These are phyloP conservation scores for Parasarocladium wereldwijsianum DNA, from an alignment of 2,329 filamentous ascomycete species.

Conservation along the genomic window DNA sequence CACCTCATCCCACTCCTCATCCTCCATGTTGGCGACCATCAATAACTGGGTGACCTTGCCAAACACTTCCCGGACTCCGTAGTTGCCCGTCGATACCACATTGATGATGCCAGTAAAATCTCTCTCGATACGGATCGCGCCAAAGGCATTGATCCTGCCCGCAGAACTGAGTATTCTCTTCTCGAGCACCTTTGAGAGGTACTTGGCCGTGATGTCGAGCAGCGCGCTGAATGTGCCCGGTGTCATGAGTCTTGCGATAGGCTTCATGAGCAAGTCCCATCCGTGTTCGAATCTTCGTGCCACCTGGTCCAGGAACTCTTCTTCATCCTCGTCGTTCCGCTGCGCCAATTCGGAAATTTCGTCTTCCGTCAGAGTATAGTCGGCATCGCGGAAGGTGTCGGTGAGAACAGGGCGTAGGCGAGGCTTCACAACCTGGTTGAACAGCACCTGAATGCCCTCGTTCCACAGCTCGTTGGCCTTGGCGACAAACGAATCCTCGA, in stretches of 20 bases:
- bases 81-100: conserved; percentile 54
- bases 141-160: conserved; percentile 65
- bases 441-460: conserved; percentile 75
- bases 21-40: conserved; percentile 85
- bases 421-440: conserved; percentile 73
- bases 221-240: conserved; percentile 61
- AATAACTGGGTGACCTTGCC: conserved; percentile 63
- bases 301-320: conserved; percentile 50
- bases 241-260: conserved; percentile 74
- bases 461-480: conserved; percentile 73
- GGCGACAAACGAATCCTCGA: conserved; percentile 57
- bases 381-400: conserved; percentile 82
- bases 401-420: conserved; percentile 72
- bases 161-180: conserved; percentile 74
- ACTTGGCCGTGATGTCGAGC: conserved; percentile 55
- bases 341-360: conserved; percentile 41
- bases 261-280: conserved; percentile 76
- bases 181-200: conserved; percentile 68
- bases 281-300: conserved; percentile 66
- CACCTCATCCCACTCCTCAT: conserved; percentile 85
- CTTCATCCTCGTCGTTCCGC: conserved; percentile 38
- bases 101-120: conserved; percentile 66
- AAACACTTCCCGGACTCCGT: conserved; percentile 66
- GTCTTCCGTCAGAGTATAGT: conserved; percentile 59
- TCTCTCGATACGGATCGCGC: conserved; percentile 69